Evolutionary conservation across 75 land plant genomes (phyloP), one percentile per base, ranked within the genome.

Genomic region (Pinus albicaulis): DNA sequence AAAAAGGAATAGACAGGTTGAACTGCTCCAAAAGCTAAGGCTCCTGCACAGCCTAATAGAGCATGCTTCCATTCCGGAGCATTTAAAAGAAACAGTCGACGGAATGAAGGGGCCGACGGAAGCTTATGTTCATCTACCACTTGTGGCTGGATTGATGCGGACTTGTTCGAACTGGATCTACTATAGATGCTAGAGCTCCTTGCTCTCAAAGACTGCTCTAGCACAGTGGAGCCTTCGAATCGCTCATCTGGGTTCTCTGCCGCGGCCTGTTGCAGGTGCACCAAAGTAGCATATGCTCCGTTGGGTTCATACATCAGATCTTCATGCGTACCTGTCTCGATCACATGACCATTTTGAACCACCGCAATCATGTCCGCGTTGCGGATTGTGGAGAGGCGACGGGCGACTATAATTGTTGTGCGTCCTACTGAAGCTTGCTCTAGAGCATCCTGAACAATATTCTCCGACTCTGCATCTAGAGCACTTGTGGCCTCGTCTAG

Each of bases 41-140:
- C 92, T 3, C 90, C 83, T 3, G 82, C 1, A 36, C 82, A 78
- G 11, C 91, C 98, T n/a, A 94, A 16, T 36, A 83, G 34, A 7
- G 86, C 89, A 22, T 82, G 73, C 72, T 62, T 75, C 95, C 94
- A 88, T 57, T 94, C 95, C 14, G 94, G 91, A 22, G 72, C 74
- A 78, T 94, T 92, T 80, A 94, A 56, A 28, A 38, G 57, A 73
- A 92, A 57, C 56, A 92, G 80, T 10, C 92, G 76, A 74, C 82
- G 56, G 20, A 86, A 81, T 2, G 93, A 88, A 12, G 91, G 88
- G 59, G 75, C 36, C 3, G 80, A 77, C 57, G 75, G 12, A 62
- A 57, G 7, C 0, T 17, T 17, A 3, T 68, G 3, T 5, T 66
- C 24, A 2, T 0, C 10, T 15, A 48, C 11, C 53, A 48, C 2